Conservation (phyloP, 352 stramenopile genomes). For the Pythium chondricola region DNA sequence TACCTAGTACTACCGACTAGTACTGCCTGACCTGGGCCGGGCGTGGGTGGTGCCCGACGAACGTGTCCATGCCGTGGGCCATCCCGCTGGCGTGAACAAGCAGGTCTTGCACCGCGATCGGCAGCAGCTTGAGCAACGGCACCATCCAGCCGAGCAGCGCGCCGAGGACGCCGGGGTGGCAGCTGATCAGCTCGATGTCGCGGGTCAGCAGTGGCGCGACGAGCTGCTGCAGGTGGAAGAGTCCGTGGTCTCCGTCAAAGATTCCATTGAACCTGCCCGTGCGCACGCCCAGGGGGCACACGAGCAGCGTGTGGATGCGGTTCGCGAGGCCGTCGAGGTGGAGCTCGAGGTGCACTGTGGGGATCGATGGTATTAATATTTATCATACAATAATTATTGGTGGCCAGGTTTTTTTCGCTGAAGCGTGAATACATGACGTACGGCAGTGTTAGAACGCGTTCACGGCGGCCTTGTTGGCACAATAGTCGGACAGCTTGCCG, state of each 20-base stretch:
- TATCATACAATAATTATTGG: background rate
- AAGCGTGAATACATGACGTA: no score
- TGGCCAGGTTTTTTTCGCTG: no score
- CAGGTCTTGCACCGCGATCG: conserved; percentile 41
- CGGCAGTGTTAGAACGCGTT: conserved; percentile 60
- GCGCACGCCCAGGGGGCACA: conserved; percentile 56
- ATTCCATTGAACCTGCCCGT: conserved; percentile 74
- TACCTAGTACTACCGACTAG: no score
- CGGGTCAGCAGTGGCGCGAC: conserved; percentile 16
- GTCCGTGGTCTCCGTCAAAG: conserved; percentile 19
- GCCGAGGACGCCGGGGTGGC: conserved; percentile 37
- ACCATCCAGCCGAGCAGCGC: conserved; percentile 32
- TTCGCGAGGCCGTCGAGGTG: conserved; percentile 30
- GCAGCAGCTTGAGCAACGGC: conserved; percentile 32
- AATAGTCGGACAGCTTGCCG: conserved; percentile 56
- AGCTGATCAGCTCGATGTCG: conserved; percentile 50
- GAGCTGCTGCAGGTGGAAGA: conserved; percentile 8
- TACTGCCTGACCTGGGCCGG: no score
- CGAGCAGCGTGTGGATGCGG: conserved; percentile 60
- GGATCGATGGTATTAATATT: background rate
- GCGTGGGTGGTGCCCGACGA: conserved; percentile 43
- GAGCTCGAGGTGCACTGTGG: conserved; percentile 65
- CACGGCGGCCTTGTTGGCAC: conserved; percentile 61
- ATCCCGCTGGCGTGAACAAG: conserved; percentile 32
- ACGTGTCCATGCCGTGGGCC: conserved; percentile 63